These are phyloP conservation scores for Funneliformis geosporum DNA, from an alignment of 192 early-diverging fungal genomes.

Conservation along the genomic window DNA sequence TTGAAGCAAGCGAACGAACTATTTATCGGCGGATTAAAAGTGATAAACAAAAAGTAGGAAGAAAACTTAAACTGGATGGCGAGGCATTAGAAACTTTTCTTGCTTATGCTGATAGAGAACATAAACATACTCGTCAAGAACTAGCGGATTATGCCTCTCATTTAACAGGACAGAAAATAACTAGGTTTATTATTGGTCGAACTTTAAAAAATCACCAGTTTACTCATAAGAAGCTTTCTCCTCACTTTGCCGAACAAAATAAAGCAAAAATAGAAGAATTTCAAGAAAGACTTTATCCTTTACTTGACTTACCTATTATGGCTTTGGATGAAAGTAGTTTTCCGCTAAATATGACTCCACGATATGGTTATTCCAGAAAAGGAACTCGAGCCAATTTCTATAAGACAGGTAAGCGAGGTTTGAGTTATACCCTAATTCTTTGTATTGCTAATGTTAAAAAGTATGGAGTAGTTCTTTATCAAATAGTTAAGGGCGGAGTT, in stretches of 20 bases:
- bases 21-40: conserved; percentile 5
- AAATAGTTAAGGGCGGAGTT: not conserved
- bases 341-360: not conserved
- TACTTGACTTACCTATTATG: not conserved
- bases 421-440: conserved; percentile 3
- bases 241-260: not conserved
- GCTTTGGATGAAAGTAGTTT: conserved; percentile 17
- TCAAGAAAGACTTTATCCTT: not conserved
- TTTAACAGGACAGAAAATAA: not conserved
- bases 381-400: not conserved
- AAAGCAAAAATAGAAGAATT: not conserved
- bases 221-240: not conserved
- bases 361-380: not conserved
- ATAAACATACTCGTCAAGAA: not conserved
- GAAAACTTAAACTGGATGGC: not conserved
- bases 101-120: not conserved
- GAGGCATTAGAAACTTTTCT: not conserved
- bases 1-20: conserved; percentile 22
- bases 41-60: conserved; percentile 3
- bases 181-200: not conserved
- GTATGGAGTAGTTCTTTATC: not conserved
- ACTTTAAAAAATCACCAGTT: not conserved
- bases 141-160: not conserved
- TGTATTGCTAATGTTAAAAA: not conserved
- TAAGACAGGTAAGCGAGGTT: not conserved